These are phyloP conservation scores for Paramecium tetraurelia DNA, from an alignment of 73 alveolate genomes.

Conservation along the genomic window DNA sequence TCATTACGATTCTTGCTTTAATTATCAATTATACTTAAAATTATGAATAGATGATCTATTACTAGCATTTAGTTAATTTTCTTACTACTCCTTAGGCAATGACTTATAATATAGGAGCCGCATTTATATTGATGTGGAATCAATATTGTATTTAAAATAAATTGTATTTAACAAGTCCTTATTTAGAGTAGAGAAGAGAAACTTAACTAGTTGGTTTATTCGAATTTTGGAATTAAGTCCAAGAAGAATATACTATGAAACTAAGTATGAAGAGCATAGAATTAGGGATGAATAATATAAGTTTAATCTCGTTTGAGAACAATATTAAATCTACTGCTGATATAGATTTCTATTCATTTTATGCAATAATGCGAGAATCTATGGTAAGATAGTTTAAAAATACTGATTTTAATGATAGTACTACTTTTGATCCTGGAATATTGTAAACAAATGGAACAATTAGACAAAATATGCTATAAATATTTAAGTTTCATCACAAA, in stretches of 20 bases:
- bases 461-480: background rate
- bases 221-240: background rate
- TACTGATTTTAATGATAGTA: background rate
- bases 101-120: background rate
- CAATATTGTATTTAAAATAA: background rate
- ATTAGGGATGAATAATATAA: background rate
- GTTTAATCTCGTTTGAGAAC: background rate
- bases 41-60: background rate
- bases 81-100: background rate
- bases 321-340: background rate
- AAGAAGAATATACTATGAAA: background rate
- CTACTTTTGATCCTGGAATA: background rate
- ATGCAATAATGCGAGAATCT: background rate
- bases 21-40: background rate
- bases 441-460: background rate
- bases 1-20: background rate
- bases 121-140: background rate
- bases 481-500: background rate
- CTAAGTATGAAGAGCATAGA: background rate
- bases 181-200: background rate
- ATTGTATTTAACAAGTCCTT: background rate
- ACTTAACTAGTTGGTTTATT: background rate
- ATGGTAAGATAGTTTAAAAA: background rate
- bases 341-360: background rate
- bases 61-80: background rate